Evolutionary conservation across 106 monocot species (phyloP).

Genomic region (Apostasia ramifera): DNA sequence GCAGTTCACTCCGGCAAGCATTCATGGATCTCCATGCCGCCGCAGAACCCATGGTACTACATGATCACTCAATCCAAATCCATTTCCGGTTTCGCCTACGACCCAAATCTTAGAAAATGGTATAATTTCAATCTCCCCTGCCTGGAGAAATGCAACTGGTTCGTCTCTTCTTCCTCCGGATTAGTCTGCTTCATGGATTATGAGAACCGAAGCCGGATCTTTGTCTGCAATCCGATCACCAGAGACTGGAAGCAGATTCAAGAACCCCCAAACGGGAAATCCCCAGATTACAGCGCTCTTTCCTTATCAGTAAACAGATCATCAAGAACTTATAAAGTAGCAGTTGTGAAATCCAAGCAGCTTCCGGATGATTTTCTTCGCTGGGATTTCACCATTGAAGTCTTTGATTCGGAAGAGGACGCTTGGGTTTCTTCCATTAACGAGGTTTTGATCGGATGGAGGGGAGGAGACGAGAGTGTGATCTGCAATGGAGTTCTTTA

Average conservation of each 20-base stretch:
- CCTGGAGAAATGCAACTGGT: conserved; percentile 71
- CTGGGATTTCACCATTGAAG: conserved; percentile 73
- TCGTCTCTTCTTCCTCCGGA: conserved; percentile 64
- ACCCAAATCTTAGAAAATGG: conserved; percentile 72
- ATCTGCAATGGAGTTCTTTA: conserved; percentile 73
- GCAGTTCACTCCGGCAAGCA: conserved; percentile 49
- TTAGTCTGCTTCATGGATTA: conserved; percentile 88
- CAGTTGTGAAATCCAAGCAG: conserved; percentile 56
- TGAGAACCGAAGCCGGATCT: conserved; percentile 54
- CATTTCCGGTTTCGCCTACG: conserved; percentile 62
- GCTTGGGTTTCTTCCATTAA: conserved; percentile 39
- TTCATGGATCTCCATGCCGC: conserved; percentile 23
- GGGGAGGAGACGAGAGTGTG: conserved; percentile 83
- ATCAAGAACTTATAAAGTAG: conserved; percentile 41
- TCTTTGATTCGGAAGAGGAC: conserved; percentile 42
- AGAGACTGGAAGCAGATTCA: conserved; percentile 49
- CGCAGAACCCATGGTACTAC: conserved; percentile 90
- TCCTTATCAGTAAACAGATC: conserved; percentile 40
- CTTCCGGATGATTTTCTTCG: conserved; percentile 59
- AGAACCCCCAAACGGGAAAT: conserved; percentile 38
- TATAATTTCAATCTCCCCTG: conserved; percentile 70
- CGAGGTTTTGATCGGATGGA: conserved; percentile 73
- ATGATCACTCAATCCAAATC: conserved; percentile 71
- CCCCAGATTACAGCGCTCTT: conserved; percentile 71
- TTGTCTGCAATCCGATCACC: conserved; percentile 80